These are phyloP conservation scores for Phytophthora fragariaefolia DNA, from an alignment of 352 stramenopile species.

Conservation along the genomic window DNA sequence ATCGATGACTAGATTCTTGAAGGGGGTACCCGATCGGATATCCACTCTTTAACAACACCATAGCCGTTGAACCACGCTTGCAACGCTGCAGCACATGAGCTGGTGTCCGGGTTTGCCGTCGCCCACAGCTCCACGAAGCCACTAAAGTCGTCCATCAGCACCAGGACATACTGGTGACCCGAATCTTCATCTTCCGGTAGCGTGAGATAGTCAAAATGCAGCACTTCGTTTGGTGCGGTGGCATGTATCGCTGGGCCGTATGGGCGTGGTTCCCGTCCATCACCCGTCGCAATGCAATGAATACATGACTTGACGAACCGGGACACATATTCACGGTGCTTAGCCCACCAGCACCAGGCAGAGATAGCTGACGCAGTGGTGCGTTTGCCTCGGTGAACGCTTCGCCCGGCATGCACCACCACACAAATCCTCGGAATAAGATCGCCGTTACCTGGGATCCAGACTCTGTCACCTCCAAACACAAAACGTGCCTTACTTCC, in stretches of 20 bases:
- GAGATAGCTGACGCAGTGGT: conserved; percentile 11
- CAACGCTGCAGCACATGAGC: neutral
- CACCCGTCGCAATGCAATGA: conserved; percentile 16
- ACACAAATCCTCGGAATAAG: conserved; percentile 33
- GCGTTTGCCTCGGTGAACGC: conserved; percentile 35
- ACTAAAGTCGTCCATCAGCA: conserved; percentile 6
- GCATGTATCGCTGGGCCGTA: conserved; percentile 32
- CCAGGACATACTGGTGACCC: conserved; percentile 20
- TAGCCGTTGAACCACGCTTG: neutral
- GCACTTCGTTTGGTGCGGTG: conserved; percentile 39
- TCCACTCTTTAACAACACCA: neutral
- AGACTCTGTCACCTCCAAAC: neutral
- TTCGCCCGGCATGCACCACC: conserved; percentile 23
- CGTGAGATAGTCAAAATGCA: conserved; percentile 46
- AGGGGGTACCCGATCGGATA: neutral
- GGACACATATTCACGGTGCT: conserved; percentile 1
- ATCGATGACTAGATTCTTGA: neutral
- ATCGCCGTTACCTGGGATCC: conserved; percentile 1
- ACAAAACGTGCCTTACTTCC: neutral
- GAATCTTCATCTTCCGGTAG: conserved; percentile 19
- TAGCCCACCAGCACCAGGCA: conserved; percentile 24
- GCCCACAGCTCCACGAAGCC: neutral
- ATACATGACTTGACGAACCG: conserved; percentile 26
- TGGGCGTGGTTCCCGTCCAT: conserved; percentile 13
- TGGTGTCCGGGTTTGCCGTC: neutral